Evolutionary conservation across 2,329 filamentous ascomycete species (phyloP), one percentile per base, ranked within the genome.

Genomic region (Fusarium mundagurra): DNA sequence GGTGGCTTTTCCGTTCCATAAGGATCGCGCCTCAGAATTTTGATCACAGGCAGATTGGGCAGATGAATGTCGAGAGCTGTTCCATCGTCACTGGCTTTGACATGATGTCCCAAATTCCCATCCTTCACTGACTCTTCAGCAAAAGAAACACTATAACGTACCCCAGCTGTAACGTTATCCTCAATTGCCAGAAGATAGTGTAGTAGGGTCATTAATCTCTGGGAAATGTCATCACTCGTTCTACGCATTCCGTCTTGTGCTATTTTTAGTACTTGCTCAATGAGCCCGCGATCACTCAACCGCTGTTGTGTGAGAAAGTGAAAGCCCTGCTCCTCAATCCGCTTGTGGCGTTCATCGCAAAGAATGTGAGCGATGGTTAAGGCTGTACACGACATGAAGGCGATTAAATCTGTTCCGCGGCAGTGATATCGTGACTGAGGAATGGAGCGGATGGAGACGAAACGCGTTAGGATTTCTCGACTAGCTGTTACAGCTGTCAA

Each of bases 351-450:
- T 8, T 71, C 76, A 13, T 67, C 74, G 6, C 78, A 83, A 6
- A 74, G n/a, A 5, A 89, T 82, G 68, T 90, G 86, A 1, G 84
- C 85, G 1, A 89, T 78, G 24, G 87, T 83, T 1, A 90, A 76
- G 0, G 87, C 85, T 72, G 86, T 85, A 36, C 83, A 83, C 0
- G 87, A 85, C 9, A 88, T 84, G 8, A 89, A 83, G 0, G 85
- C 84, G 2, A 86, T 81, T 44, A 87, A 88, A 75, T 89, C 87
- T 3, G 85, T 82, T 31, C 86, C 86, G 2, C 87, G 85, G 50
- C 81, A 83, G 47, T 84, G 86, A 5, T 87, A 74, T 0, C 81
- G 78, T 7, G 80, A 80, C 51, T 81, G 82, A 2, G 84, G 83
- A 5, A 85, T 79, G 8, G 73, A 77, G 3, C 86, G 85, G 57